Evolutionary conservation across 768 basidiomycete genomes (phyloP).

Genomic region (Naganishia vishniacii): DNA sequence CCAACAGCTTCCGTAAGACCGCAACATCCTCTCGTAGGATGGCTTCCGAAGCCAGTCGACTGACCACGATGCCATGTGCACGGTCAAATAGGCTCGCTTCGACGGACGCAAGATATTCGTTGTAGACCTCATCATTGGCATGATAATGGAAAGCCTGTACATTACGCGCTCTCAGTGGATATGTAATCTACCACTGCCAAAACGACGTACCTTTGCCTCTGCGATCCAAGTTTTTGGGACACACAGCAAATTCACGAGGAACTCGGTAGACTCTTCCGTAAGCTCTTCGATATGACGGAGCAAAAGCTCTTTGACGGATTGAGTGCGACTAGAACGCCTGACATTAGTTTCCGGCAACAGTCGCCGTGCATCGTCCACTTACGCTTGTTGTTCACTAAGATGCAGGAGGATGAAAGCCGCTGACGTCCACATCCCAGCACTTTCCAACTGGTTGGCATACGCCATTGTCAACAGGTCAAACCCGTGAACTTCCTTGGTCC

Average conservation of each 20-base stretch:
- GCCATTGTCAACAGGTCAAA: constrained; percentile 76
- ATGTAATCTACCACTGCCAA: background rate
- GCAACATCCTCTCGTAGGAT: constrained; percentile 64
- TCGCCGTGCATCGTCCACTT: no score
- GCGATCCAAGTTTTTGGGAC: constrained; percentile 83
- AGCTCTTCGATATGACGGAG: constrained; percentile 52
- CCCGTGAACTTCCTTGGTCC: constrained; percentile 55
- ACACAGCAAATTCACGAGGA: constrained; percentile 63
- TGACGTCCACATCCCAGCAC: constrained; percentile 71
- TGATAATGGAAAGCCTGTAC: constrained; percentile 65
- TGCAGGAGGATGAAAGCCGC: constrained; percentile 85
- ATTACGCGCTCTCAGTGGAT: constrained; percentile 3
- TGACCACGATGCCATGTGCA: constrained; percentile 77
- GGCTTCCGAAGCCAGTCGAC: constrained; percentile 82
- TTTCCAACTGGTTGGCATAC: constrained; percentile 83
- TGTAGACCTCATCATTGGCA: constrained; percentile 59
- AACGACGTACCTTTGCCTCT: constrained; percentile 68
- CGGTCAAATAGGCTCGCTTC: constrained; percentile 63
- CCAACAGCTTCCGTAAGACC: constrained; percentile 66
- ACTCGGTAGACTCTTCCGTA: constrained; percentile 33
- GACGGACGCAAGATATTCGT: constrained; percentile 72
- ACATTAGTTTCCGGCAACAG: no score
- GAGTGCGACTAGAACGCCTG: constrained; percentile 83
- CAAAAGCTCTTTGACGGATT: constrained; percentile 74
- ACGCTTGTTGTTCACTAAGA: constrained; percentile 75